phyloP scores from a whole-genome alignment of 2,329 filamentous ascomycete genomes.

The Phialemonium atrogriseum region DNA sequence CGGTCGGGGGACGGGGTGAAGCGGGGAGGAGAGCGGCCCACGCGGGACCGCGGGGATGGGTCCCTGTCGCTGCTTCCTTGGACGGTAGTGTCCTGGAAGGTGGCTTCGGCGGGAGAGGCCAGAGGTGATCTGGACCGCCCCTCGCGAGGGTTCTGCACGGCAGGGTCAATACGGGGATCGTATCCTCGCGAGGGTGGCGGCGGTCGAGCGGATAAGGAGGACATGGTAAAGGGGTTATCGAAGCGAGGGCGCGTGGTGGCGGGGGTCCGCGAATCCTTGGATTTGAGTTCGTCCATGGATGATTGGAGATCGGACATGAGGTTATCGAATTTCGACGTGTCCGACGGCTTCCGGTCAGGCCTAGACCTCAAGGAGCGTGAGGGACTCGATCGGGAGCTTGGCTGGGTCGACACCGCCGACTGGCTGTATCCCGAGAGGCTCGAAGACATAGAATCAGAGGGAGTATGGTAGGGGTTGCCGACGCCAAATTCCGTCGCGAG shows the following conservation, averaged over 20 bases:
- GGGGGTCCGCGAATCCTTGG: conserved; percentile 10
- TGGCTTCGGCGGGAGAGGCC: conserved; percentile 13
- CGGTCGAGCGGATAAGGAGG: conserved; percentile 13
- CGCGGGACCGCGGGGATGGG: not conserved
- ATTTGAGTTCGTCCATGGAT: conserved; percentile 34
- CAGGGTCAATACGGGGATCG: conserved; percentile 28
- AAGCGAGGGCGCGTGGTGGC: not conserved
- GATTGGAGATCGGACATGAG: conserved; percentile 49
- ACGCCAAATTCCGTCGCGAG: conserved; percentile 51
- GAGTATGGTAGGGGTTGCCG: conserved; percentile 56
- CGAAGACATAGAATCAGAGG: conserved; percentile 58
- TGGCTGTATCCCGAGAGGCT: conserved; percentile 45
- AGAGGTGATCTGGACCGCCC: conserved; percentile 15
- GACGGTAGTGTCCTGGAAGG: conserved; percentile 4
- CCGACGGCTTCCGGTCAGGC: conserved; percentile 29
- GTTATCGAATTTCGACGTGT: conserved; percentile 38
- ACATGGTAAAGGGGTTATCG: conserved; percentile 15
- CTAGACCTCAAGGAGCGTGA: conserved; percentile 30
- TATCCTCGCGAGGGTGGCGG: conserved; percentile 17
- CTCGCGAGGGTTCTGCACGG: conserved; percentile 15
- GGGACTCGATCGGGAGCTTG: conserved; percentile 53
- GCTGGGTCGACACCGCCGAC: conserved; percentile 39
- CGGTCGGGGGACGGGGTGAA: no score
- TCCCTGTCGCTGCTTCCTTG: not conserved
- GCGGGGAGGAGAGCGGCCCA: not conserved